Base-by-base conservation (phyloP, 169 alveolate species). In the Nephromyces sp. region DNA sequence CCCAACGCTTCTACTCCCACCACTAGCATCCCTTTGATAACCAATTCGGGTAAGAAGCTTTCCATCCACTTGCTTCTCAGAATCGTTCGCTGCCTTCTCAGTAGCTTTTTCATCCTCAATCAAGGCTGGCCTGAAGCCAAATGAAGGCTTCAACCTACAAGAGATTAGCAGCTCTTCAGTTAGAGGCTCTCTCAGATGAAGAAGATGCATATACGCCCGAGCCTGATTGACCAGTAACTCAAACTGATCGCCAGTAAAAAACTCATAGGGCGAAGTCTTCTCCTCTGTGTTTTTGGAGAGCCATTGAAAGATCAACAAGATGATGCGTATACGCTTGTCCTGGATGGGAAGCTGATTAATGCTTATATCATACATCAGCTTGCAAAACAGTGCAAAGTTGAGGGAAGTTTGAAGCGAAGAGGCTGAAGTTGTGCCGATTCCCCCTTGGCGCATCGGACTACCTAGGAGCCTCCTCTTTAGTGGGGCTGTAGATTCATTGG, bases 281-380 rank as follows among this genome's bases (percentile, higher is more conserved):
- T 82, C 86, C 70, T 79, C 74, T 31, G 66, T 83, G 30, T 78
- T 80, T 68, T 78, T 77, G 72, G 66, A 68, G 63, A 82, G 72
- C 88, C 88, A 82, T 52, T 80, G 83, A 68, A 82, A 80, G 33
- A 82, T 78, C 52, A 77, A 66, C 73, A 82, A 63, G 73, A 82
- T 34, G 32, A 79, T 77, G 34, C 88, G 80, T 31, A 77, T 85
- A 5, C 88, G 79, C 3, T 75, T 75, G 21, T 82, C 88, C 24
- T 73, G 81, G 25, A 79, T 64, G n/a, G 85, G 70, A 33, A 83
- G 31, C 15, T 61, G 72, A 32, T 66, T 71, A 5, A 61, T 72
- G 5, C 75, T 53, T 31, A 68, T 64, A 32, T 75, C 71, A 3
- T 75, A 66, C 72, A 68, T 64, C 52, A 68, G 71, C 70, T 70